phyloP scores from a whole-genome alignment of 1,284 basidiomycete genomes.

The Quambalaria eucalypti region DNA sequence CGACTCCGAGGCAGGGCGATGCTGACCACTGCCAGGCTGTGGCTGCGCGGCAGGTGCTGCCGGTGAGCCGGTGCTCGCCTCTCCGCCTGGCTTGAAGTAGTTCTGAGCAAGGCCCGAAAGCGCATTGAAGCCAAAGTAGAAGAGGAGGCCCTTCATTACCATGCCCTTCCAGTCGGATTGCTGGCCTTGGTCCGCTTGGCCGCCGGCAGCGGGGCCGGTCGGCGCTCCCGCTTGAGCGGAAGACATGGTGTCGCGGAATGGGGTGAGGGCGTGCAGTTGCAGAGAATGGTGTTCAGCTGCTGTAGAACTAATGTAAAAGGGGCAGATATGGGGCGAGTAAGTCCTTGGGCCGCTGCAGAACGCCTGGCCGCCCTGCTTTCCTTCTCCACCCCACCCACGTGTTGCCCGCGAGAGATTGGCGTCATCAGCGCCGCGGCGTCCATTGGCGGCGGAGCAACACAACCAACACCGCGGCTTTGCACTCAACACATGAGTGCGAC shows the following conservation, averaged over 20 bases:
- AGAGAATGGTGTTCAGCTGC: too few species aligned
- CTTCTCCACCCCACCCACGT: too few species aligned
- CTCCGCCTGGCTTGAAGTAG: too few species aligned
- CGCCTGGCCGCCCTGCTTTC: too few species aligned
- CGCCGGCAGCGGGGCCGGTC: neutral
- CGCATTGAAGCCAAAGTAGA: slow-evolving; percentile 1
- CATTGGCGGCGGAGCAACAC: too few species aligned
- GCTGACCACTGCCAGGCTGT: neutral
- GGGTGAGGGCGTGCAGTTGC: neutral
- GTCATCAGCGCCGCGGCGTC: neutral
- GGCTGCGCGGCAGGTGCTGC: slow-evolving; percentile 3
- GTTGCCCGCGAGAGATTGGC: neutral
- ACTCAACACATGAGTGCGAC: too few species aligned
- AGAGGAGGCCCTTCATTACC: neutral
- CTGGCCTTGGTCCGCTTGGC: neutral
- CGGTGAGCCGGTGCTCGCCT: slow-evolving; percentile 1
- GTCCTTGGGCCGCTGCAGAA: too few species aligned
- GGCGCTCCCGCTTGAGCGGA: neutral
- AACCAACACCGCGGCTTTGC: too few species aligned
- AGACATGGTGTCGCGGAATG: neutral
- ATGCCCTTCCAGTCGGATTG: slow-evolving; percentile 2
- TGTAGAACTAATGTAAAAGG: too few species aligned
- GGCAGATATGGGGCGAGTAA: too few species aligned
- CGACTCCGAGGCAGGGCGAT: too few species aligned
- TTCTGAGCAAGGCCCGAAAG: too few species aligned